Percentiles rank a stretch among this genome's conserved stretches.
These are phyloP conservation scores for Afroboletus lepidellus DNA, from an alignment of 1,284 basidiomycete genomes.

Conservation along the genomic window DNA sequence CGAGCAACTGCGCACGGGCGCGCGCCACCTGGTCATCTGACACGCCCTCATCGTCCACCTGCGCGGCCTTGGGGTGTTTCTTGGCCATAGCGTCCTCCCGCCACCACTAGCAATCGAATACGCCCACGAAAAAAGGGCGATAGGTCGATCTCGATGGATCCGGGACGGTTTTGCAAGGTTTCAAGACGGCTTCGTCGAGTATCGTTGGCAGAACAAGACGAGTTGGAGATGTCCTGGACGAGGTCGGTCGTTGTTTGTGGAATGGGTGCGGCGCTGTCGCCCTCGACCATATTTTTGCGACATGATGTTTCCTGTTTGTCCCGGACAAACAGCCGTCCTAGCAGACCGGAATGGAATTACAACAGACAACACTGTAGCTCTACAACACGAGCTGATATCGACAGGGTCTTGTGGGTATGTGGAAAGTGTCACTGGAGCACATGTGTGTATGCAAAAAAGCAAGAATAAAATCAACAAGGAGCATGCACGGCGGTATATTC, in stretches of 20 bases:
- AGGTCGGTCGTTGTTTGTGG: conserved; percentile 23
- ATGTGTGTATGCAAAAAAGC: conserved; percentile 10
- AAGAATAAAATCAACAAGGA: conserved; percentile 7
- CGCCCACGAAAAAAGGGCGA: conserved; percentile 4
- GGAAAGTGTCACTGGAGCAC: conserved; percentile 8
- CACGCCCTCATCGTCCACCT: conserved; percentile 3
- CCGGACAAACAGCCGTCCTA: conserved; percentile 28
- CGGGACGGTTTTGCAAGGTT: conserved; percentile 55
- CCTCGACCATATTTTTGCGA: conserved; percentile 35
- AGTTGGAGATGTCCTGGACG: background rate
- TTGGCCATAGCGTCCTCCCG: conserved; percentile 15
- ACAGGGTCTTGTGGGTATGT: conserved; percentile 13
- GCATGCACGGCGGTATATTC: conserved; percentile 52
- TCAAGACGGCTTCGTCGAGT: conserved; percentile 39
- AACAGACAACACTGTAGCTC: background rate
- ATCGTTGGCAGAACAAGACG: conserved; percentile 5
- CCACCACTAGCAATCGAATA: too few relatives aligned
- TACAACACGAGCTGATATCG: conserved; percentile 2
- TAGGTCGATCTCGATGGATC: conserved; percentile 52
- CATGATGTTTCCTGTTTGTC: conserved; percentile 40
- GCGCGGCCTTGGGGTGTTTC: conserved; percentile 14
- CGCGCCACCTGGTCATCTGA: conserved; percentile 32
- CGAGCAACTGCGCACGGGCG: conserved; percentile 48
- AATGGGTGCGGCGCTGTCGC: conserved; percentile 25
- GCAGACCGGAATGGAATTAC: background rate